Conservation (phyloP, 2,329 filamentous ascomycete species). For the Claviceps lovelessii region DNA sequence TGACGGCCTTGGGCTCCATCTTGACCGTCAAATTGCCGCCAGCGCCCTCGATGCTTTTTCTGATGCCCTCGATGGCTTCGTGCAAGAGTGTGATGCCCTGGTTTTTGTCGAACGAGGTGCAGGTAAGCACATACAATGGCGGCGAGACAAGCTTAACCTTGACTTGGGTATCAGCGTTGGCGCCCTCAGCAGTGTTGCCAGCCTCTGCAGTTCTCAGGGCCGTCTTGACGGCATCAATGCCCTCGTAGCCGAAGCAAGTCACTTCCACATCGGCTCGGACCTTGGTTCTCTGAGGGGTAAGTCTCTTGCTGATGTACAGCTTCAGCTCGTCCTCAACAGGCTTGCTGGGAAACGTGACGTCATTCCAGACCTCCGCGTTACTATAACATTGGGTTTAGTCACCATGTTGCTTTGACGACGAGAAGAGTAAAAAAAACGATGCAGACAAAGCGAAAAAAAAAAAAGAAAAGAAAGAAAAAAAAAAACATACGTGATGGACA, state of each 20-base stretch:
- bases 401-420: not conserved
- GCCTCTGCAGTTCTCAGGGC: conserved; percentile 84
- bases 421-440: not conserved
- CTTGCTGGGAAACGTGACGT: conserved; percentile 76
- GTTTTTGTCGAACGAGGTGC: conserved; percentile 86
- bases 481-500: conserved; percentile 74
- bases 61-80: conserved; percentile 78
- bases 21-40: conserved; percentile 77
- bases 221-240: conserved; percentile 94
- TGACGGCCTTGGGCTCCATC: conserved; percentile 99
- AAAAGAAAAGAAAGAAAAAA: not conserved
- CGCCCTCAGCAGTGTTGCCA: conserved; percentile 56
- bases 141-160: conserved; percentile 98
- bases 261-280: conserved; percentile 96
- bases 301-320: conserved; percentile 89
- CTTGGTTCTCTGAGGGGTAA: conserved; percentile 97
- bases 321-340: conserved; percentile 78
- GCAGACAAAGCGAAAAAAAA: not conserved
- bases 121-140: conserved; percentile 90
- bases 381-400: conserved; percentile 26
- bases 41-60: conserved; percentile 60
- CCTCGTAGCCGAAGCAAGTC: conserved; percentile 89
- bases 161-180: conserved; percentile 62
- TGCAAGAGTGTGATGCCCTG: conserved; percentile 73
- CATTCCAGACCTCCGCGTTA: conserved; percentile 92